Percentiles rank a stretch among this genome's conserved stretches.
Conservation (phyloP, 2,329 filamentous ascomycete species). For the Aspergillus ustus region DNA sequence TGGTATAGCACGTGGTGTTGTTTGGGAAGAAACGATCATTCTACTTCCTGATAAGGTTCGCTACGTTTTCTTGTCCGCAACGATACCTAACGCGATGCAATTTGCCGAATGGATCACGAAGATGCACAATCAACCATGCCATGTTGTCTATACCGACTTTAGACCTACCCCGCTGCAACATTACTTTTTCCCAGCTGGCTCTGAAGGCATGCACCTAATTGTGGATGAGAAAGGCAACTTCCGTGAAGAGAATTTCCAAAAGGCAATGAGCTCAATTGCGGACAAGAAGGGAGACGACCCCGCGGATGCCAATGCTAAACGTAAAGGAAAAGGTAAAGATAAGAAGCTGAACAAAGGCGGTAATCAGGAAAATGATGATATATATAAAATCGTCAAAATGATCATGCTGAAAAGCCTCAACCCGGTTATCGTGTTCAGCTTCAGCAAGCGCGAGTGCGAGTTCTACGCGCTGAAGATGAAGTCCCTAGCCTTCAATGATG, state of each 20-base stretch:
- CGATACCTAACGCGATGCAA: conserved; percentile 98
- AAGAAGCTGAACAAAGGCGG: conserved; percentile 91
- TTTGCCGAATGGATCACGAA: conserved; percentile 99
- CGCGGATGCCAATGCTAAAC: conserved; percentile 75
- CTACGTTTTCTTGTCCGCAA: conserved; percentile 97
- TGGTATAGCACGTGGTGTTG: conserved; percentile 74
- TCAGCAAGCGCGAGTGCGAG: conserved; percentile 97
- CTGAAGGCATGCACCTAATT: conserved; percentile 88
- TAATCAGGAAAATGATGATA: conserved; percentile 73
- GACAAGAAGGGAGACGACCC: conserved; percentile 86
- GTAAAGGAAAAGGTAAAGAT: conserved; percentile 86
- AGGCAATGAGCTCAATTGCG: conserved; percentile 88
- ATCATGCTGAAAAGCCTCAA: conserved; percentile 98
- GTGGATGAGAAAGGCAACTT: conserved; percentile 98
- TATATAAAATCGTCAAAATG: conserved; percentile 98
- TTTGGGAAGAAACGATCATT: conserved; percentile 99
- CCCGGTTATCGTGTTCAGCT: conserved; percentile 98
- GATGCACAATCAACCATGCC: conserved; percentile 95
- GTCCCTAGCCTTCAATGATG: conserved; percentile 89
- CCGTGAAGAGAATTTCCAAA: conserved; percentile 96
- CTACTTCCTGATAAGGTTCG: conserved; percentile 96
- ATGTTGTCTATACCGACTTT: conserved; percentile 99
- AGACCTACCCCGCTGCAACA: conserved; percentile 94
- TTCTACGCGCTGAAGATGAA: conserved; percentile 86
- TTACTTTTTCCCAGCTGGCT: conserved; percentile 94